Conservation (phyloP, 306 rosid species). For the Cyclanthera cordifolia region DNA sequence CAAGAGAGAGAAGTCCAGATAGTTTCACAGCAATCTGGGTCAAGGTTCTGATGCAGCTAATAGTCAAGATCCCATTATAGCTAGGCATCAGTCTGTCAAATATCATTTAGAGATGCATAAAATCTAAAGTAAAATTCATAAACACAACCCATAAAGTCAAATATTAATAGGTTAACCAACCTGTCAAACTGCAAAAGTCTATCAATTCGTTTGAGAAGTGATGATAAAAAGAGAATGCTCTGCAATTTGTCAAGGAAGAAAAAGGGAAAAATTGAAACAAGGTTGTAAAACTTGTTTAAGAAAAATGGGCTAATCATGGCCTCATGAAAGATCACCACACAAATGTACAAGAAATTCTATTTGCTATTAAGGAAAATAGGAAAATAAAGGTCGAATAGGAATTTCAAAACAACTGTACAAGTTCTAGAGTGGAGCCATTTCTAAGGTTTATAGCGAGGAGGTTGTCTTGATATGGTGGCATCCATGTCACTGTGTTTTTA, state of each 20-base stretch:
- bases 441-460: not conserved
- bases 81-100: conserved; percentile 89
- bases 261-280: conserved; percentile 6
- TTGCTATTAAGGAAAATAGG: not conserved
- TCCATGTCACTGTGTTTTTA: too few species aligned
- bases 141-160: conserved; percentile 14
- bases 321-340: not conserved
- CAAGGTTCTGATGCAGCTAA: conserved; percentile 80
- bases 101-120: conserved; percentile 23
- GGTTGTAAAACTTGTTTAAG: not conserved
- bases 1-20: conserved; percentile 63
- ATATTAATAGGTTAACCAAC: conserved; percentile 29
- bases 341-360: not conserved
- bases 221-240: conserved; percentile 69
- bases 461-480: too few species aligned
- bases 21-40: conserved; percentile 88
- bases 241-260: conserved; percentile 29
- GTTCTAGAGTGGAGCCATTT: not conserved
- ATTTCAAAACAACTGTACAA: not conserved
- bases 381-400: not conserved
- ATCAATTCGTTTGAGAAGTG: conserved; percentile 88
- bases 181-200: conserved; percentile 86
- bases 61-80: conserved; percentile 79
- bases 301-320: not conserved
- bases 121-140: conserved; percentile 18